A percentile compares a stretch with the other conserved stretches of the same genome.
phyloP scores from a whole-genome alignment of 169 alveolate species.

The Cryptosporidium baileyi region DNA sequence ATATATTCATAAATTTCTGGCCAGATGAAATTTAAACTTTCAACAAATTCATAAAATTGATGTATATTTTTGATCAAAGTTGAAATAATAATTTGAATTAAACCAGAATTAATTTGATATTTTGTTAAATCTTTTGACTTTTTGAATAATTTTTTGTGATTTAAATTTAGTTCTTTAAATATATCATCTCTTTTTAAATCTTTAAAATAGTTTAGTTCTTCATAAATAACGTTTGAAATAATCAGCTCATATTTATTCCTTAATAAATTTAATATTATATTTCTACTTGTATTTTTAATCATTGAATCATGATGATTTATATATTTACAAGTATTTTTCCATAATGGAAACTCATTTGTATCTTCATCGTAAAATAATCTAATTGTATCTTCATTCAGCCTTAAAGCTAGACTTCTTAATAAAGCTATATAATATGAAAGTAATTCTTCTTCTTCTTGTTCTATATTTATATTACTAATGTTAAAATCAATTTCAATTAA shows the following conservation, averaged over 20 bases:
- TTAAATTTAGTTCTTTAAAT: not conserved
- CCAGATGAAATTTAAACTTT: not conserved
- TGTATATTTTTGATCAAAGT: conserved; percentile 3
- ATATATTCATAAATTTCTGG: conserved; percentile 33
- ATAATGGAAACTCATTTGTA: conserved; percentile 28
- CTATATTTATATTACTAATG: not conserved
- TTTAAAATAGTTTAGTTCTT: conserved; percentile 4
- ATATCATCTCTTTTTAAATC: not conserved
- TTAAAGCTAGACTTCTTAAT: conserved; percentile 63
- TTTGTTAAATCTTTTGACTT: not conserved
- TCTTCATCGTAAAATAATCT: conserved; percentile 5
- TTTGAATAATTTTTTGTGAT: too few relatives aligned
- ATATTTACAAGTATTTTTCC: conserved; percentile 62
- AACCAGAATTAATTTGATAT: not conserved
- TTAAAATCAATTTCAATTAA: not conserved
- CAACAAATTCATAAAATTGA: conserved; percentile 3
- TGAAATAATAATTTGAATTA: conserved; percentile 6
- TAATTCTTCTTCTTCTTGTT: conserved; percentile 70
- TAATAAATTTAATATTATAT: conserved; percentile 66
- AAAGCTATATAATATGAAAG: conserved; percentile 62
- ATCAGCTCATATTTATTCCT: conserved; percentile 28
- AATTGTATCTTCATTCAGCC: conserved; percentile 59
- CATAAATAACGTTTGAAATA: not conserved
- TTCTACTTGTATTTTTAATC: conserved; percentile 72
- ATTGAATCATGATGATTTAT: conserved; percentile 67